phyloP scores from a whole-genome alignment of 139 green algal species.

The Cymbomonas tetramitiformis region DNA sequence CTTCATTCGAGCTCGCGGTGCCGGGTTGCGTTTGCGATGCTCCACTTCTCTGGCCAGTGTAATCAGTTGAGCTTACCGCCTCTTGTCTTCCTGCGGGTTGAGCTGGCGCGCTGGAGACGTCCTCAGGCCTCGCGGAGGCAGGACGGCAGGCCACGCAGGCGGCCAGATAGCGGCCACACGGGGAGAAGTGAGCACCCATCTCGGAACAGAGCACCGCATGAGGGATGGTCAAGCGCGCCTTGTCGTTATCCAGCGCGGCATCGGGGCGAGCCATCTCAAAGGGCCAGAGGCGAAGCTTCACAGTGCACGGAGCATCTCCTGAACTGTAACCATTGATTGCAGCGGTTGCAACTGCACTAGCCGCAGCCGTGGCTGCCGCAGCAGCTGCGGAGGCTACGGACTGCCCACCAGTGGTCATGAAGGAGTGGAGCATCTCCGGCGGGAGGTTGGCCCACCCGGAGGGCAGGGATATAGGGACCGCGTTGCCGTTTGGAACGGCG shows the following conservation, averaged over 20 bases:
- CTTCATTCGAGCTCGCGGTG: no score
- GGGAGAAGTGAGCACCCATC: constrained; percentile 78
- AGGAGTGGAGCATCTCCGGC: no score
- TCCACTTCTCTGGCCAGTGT: no score
- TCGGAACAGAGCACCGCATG: constrained; percentile 69
- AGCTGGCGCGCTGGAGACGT: background rate
- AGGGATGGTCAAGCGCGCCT: constrained; percentile 34
- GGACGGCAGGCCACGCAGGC: constrained; percentile 47
- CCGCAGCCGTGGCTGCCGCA: constrained; percentile 30
- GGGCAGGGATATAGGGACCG: background rate
- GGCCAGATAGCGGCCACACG: constrained; percentile 57
- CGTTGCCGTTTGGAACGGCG: background rate
- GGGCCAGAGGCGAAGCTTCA: constrained; percentile 57
- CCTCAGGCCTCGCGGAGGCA: background rate
- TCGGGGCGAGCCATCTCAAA: constrained; percentile 30
- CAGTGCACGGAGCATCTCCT: constrained; percentile 54
- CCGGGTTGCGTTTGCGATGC: no score
- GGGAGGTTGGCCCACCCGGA: no score
- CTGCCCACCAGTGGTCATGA: no score
- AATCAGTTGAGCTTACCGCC: no score
- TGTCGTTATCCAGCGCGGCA: constrained; percentile 16
- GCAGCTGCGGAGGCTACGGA: constrained; percentile 1
- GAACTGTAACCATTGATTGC: constrained; percentile 31
- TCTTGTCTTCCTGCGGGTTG: no score
- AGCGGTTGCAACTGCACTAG: constrained; percentile 4